Percentiles rank a stretch among this genome's conserved stretches.
Evolutionary conservation across 2,329 filamentous ascomycete genomes (phyloP).

Genomic region (Microdochium nivale): DNA sequence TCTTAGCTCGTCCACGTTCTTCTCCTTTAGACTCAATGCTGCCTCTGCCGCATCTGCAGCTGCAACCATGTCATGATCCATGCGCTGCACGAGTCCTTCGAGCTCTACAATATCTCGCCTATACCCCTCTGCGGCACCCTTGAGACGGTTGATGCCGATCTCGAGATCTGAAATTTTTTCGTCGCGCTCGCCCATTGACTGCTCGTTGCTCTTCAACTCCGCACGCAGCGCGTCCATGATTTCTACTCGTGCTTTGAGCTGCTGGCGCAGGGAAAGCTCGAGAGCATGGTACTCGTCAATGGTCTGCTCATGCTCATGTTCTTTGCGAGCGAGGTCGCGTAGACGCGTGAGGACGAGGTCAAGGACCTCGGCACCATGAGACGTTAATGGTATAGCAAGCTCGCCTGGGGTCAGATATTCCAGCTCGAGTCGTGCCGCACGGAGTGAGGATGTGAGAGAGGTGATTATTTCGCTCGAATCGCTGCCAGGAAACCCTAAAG

Average conservation of each 20-base stretch:
- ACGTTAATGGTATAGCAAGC: constrained; percentile 40
- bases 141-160: constrained; percentile 38
- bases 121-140: constrained; percentile 43
- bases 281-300: constrained; percentile 53
- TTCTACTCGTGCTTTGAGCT: constrained; percentile 43
- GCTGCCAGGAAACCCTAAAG: constrained; percentile 40
- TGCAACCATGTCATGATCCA: constrained; percentile 29
- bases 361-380: constrained; percentile 45
- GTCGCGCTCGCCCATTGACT: constrained; percentile 26
- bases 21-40: neutral
- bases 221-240: constrained; percentile 39
- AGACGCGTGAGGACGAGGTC: constrained; percentile 44
- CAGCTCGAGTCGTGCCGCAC: constrained; percentile 49
- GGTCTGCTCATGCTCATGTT: constrained; percentile 38
- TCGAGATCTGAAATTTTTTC: constrained; percentile 37
- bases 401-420: constrained; percentile 55
- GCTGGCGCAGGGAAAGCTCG: constrained; percentile 45
- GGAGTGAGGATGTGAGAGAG: constrained; percentile 40
- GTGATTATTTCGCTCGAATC: constrained; percentile 40
- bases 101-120: constrained; percentile 44
- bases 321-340: constrained; percentile 35
- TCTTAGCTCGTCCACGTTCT: neutral
- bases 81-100: constrained; percentile 37
- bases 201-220: constrained; percentile 25
- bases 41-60: neutral